Evolutionary conservation across 108 stramenopile genomes (phyloP), one percentile per base, ranked within the genome.

Genomic region (Cylindrotheca fusiformis): DNA sequence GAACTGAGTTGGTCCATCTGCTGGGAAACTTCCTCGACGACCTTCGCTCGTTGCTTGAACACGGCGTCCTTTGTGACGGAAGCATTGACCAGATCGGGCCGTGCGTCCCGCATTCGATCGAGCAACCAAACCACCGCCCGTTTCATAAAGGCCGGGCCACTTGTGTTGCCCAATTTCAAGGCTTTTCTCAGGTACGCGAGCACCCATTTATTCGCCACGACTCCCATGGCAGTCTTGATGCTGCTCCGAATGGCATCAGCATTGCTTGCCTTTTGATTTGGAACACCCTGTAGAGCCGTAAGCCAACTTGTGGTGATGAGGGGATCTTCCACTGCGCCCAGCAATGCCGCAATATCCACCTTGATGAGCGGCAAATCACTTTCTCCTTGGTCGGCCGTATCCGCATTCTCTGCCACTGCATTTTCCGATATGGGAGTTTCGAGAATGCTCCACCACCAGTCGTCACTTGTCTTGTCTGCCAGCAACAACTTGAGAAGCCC

Each of bases 401-500:
- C 83, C 33, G 58, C 53, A 25, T 54, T 32, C 22, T 56, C 71
- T 17, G 32, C 54, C 26, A 71, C 64, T 0, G 69, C 67, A 60
- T 76, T 74, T 51, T 84, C 79, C 29, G 80, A 77, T 36, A 86
- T 85, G 41, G 79, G 79, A 10, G 92, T 87, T 65, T 93, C 88
- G 14, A 93, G 76, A 48, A 82, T 84, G 55, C 85, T 83, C 88
- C 88, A 93, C 92, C 92, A 93, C 92, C 92, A 93, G 4, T 80
- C 73, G 52, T 93, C 92, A 75, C 88, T 90, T 18, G 82, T 71
- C 19, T 44, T 63, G 66, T 93, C 92, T 30, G 64, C 60, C 3
- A 93, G 52, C 18, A 93, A 48, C 17, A 93, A 70, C 52, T 86
- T 86, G 25, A 93, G 63, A 14, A 93, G 48, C 22, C 75, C 87